Percentiles rank a stretch among this genome's conserved stretches.
Evolutionary conservation across 2,329 filamentous ascomycete species (phyloP).

Genomic region (Colletotrichum liaoningense): DNA sequence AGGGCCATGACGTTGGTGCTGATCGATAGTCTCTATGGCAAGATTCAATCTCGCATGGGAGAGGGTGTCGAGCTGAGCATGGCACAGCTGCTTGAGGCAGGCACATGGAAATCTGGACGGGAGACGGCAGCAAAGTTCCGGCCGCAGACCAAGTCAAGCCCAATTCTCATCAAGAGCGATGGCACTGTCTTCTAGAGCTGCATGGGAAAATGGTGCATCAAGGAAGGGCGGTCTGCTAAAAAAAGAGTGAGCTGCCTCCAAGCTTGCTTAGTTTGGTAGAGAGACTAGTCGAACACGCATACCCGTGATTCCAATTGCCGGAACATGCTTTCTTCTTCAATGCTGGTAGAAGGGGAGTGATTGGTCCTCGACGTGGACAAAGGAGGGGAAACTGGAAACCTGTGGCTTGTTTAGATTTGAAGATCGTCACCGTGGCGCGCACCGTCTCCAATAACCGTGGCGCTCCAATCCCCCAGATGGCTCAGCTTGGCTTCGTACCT

Average conservation of each 20-base stretch:
- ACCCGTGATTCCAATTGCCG: neutral
- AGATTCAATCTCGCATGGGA: slow-evolving; percentile 54
- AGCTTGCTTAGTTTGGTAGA: neutral
- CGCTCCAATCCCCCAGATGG: neutral
- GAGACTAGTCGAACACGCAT: neutral
- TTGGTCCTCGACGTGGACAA: neutral
- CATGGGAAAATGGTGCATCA: neutral
- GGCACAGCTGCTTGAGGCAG: slow-evolving; percentile 64
- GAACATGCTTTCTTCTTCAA: neutral
- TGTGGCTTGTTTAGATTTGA: neutral
- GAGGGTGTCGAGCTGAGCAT: slow-evolving; percentile 53
- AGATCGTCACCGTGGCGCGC: neutral
- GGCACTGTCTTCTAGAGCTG: slow-evolving; percentile 77
- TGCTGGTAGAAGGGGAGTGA: neutral
- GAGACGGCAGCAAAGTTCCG: slow-evolving; percentile 83
- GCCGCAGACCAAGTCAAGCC: slow-evolving; percentile 84
- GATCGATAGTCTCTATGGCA: slow-evolving; percentile 63
- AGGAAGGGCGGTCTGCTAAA: neutral
- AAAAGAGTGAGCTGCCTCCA: neutral
- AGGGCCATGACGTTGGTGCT: slow-evolving; percentile 72
- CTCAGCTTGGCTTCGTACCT: neutral
- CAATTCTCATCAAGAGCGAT: slow-evolving; percentile 84
- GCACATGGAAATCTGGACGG: slow-evolving; percentile 74
- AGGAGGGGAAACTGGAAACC: neutral
- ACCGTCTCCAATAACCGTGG: neutral